Evolutionary conservation across 495 filamentous ascomycete species (phyloP).

Genomic region (Penicillium manginii): DNA sequence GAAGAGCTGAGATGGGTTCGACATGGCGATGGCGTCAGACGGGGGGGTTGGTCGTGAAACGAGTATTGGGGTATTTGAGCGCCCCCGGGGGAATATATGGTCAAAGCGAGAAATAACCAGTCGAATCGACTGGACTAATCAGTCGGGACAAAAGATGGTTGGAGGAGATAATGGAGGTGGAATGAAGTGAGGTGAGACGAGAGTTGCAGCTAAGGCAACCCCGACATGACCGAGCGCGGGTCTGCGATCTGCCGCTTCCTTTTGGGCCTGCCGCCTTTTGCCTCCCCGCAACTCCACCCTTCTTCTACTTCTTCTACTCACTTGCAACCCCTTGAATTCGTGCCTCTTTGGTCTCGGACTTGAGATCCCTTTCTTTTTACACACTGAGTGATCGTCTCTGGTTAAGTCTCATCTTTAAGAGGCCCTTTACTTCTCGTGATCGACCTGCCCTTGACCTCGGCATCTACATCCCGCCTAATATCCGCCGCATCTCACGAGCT

Average conservation of each 20-base stretch:
- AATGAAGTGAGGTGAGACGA: conserved; percentile 14
- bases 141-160: neutral
- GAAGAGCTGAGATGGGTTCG: conserved; percentile 59
- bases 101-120: conserved; percentile 3
- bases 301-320: conserved; percentile 4
- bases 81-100: conserved; percentile 3
- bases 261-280: conserved; percentile 15
- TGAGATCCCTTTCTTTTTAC: conserved; percentile 1
- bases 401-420: conserved; percentile 26
- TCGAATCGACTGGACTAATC: neutral
- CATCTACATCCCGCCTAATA: conserved; percentile 21
- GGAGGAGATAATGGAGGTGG: conserved; percentile 11
- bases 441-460: conserved; percentile 23
- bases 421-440: conserved; percentile 11
- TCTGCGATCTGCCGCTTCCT: conserved; percentile 34
- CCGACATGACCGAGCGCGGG: conserved; percentile 13
- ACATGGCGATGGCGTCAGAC: conserved; percentile 48
- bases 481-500: conserved; percentile 20
- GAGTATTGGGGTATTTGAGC: neutral
- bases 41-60: conserved; percentile 7
- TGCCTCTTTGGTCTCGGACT: neutral
- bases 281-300: conserved; percentile 22
- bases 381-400: conserved; percentile 1
- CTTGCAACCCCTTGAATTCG: neutral
- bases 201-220: conserved; percentile 18